Percentiles rank a stretch among this genome's conserved stretches.
phyloP scores from a whole-genome alignment of 2,329 filamentous ascomycete species.

The Aspergillus ustus region DNA sequence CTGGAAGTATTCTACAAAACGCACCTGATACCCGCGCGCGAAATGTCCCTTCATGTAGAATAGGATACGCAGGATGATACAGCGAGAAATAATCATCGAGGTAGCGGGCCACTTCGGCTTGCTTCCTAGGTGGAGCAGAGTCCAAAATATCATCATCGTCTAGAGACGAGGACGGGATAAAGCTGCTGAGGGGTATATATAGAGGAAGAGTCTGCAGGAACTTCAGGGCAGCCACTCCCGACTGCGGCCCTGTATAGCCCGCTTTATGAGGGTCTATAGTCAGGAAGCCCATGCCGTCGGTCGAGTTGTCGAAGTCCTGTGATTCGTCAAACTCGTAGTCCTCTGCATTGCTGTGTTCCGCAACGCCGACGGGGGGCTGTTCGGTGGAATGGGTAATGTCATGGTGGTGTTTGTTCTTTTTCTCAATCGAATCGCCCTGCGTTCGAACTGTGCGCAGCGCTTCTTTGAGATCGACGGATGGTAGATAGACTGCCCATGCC shows the following conservation, averaged over 20 bases:
- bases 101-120: constrained; percentile 13
- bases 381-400: constrained; percentile 24
- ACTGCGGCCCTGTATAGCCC: constrained; percentile 27
- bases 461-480: constrained; percentile 24
- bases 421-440: constrained; percentile 6
- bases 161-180: constrained; percentile 23
- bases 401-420: constrained; percentile 14
- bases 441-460: constrained; percentile 18
- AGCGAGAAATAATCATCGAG: constrained; percentile 27
- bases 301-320: constrained; percentile 27
- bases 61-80: constrained; percentile 26
- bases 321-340: constrained; percentile 29
- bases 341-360: constrained; percentile 26
- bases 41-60: constrained; percentile 26
- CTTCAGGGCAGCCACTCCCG: constrained; percentile 24
- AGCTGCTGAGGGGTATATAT: constrained; percentile 23
- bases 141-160: constrained; percentile 21
- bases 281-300: constrained; percentile 26
- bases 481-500: constrained; percentile 23
- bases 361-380: constrained; percentile 21
- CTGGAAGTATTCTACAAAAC: not conserved
- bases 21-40: constrained; percentile 24
- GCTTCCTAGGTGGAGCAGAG: constrained; percentile 5
- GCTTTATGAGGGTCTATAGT: constrained; percentile 26
- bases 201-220: constrained; percentile 26